A percentile compares a stretch with the other conserved stretches of the same genome.
phyloP scores from a whole-genome alignment of 805 yeast genomes.

The Metschnikowia henanensis region DNA sequence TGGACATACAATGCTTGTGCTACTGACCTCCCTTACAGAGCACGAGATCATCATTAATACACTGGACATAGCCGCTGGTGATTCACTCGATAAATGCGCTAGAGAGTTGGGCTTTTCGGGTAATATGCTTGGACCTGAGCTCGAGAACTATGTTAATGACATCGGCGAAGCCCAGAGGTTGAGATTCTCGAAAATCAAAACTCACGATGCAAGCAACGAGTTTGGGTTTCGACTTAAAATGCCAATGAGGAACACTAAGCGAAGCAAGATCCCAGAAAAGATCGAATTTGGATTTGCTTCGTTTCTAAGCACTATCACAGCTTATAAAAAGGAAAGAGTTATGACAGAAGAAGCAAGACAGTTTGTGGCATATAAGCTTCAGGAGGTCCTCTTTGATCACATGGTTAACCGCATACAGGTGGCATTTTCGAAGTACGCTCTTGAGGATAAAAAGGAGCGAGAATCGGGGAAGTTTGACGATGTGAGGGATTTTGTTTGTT shows the following conservation, averaged over 20 bases:
- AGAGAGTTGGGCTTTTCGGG: slow-evolving; percentile 80
- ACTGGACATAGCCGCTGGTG: slow-evolving; percentile 89
- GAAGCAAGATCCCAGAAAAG: slow-evolving; percentile 26
- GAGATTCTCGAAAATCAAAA: slow-evolving; percentile 22
- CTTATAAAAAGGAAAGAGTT: slow-evolving; percentile 28
- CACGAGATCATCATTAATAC: slow-evolving; percentile 79
- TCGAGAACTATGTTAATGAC: slow-evolving; percentile 55
- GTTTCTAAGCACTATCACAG: slow-evolving; percentile 57
- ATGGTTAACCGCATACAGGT: slow-evolving; percentile 61
- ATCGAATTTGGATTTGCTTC: slow-evolving; percentile 73
- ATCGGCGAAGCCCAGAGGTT: slow-evolving; percentile 26
- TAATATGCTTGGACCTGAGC: slow-evolving; percentile 80
- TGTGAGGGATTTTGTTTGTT: slow-evolving; percentile 63
- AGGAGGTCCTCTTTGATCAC: slow-evolving; percentile 70
- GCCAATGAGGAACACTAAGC: slow-evolving; percentile 36
- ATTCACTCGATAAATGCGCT: slow-evolving; percentile 91
- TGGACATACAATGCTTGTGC: slow-evolving; percentile 90
- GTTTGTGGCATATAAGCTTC: slow-evolving; percentile 57
- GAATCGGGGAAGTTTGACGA: slow-evolving; percentile 37
- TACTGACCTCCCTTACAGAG: slow-evolving; percentile 54
- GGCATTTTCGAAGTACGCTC: slow-evolving; percentile 41
- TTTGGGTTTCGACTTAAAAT: slow-evolving; percentile 27
- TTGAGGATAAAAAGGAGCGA: slow-evolving; percentile 19
- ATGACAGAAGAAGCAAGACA: slow-evolving; percentile 47
- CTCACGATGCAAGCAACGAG: slow-evolving; percentile 21